Base-by-base conservation (phyloP, 2,329 filamentous ascomycete genomes). In the Amauroascus niger region DNA sequence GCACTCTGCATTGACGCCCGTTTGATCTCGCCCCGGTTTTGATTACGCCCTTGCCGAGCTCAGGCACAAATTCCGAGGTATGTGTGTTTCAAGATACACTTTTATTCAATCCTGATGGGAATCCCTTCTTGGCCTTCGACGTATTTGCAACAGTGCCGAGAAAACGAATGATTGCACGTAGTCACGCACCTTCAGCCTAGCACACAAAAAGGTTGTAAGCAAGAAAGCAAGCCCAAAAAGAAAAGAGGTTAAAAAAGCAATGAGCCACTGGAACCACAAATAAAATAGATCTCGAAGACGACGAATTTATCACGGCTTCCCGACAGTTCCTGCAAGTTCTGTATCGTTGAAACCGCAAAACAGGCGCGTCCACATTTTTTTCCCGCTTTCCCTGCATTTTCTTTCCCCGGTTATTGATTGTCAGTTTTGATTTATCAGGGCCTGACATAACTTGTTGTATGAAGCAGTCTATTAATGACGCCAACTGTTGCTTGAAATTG, bases 1-100 rank as follows among this genome's bases (percentile, higher is more conserved):
- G 40, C 49, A 20, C 33, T 13, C 51, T 53, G 51, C 51, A 49
- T 53, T 46, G 51, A 49, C 51, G 51, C 51, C 51, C 51, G 51
- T 49, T 28, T 48, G 24, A 43, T 30, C 45, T 49, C 51, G 51
- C 44, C 45, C 44, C 44, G 28, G 44, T 53, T 53, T 53, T 48
- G 33, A 49, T 49, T 48, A 53, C 51, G 51, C 41, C 44, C 37
- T 52, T 45, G 18, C 28, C 20, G 41, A 52, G 35, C 26, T 53
- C 51, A 49, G 51, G 51, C 51, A 43, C 33, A 43, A 48, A 43
- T 24, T 49, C 41, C 43, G 22, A 53, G 37, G 45, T 16, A 32
- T 41, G 22, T 39, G 11, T 43, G 43, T 49, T 53, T 53, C 51
- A 53, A 30, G 50, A 52, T 52, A 52, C 41, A 20, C 49, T 45